These are phyloP conservation scores for Ramaria rubella DNA, from an alignment of 768 basidiomycete species.

Conservation along the genomic window DNA sequence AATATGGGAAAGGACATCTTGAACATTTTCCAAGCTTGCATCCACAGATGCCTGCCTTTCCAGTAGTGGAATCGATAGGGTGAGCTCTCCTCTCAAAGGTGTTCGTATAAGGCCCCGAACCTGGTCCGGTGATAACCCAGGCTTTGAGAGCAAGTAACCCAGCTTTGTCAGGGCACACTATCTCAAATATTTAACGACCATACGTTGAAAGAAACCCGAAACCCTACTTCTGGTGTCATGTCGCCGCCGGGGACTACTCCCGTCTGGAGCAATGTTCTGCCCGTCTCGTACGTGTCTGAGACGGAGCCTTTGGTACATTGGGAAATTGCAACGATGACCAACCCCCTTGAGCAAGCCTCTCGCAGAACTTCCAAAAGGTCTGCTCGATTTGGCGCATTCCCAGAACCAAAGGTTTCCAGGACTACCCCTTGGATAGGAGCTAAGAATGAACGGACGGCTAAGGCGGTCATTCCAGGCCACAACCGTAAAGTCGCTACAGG, in stretches of 20 bases:
- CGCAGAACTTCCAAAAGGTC: conserved; percentile 73
- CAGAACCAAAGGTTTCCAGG: conserved; percentile 87
- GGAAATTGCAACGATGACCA: conserved; percentile 86
- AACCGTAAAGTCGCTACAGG: conserved; percentile 69
- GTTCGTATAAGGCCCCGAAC: conserved; percentile 69
- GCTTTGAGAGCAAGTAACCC: conserved; percentile 82
- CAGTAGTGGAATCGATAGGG: conserved; percentile 31
- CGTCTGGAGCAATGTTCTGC: conserved; percentile 56
- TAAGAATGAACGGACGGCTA: conserved; percentile 71
- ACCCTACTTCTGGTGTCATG: conserved; percentile 86
- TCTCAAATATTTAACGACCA: not conserved
- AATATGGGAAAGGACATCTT: conserved; percentile 60
- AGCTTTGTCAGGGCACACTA: conserved; percentile 90
- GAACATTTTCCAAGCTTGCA: conserved; percentile 52
- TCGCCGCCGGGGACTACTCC: conserved; percentile 83
- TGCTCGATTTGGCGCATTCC: conserved; percentile 80
- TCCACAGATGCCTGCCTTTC: conserved; percentile 29
- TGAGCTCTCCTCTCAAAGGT: conserved; percentile 87
- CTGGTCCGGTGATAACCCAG: conserved; percentile 59
- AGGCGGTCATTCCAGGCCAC: conserved; percentile 79
- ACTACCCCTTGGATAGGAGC: conserved; percentile 73
- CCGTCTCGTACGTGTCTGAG: conserved; percentile 77
- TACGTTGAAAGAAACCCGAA: not conserved
- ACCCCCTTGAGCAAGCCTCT: conserved; percentile 74
- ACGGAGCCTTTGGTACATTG: conserved; percentile 88